A percentile compares a stretch with the other conserved stretches of the same genome.
phyloP scores from a whole-genome alignment of 1,284 basidiomycete species.

The Sanghuangporus weigelae region DNA sequence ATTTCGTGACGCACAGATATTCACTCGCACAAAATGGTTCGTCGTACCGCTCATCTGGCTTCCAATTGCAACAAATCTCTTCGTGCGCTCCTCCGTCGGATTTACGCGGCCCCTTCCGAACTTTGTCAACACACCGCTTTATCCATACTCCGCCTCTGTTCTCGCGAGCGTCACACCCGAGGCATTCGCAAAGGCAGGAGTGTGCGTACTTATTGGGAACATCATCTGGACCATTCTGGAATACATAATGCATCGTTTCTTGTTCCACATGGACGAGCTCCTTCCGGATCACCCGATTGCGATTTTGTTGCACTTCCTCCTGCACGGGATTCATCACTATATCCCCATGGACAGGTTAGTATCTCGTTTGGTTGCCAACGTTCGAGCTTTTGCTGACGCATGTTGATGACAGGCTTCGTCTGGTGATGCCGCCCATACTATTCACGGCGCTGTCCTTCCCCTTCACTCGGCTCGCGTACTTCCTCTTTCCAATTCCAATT shows the following conservation, averaged over 20 bases:
- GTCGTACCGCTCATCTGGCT: conserved; percentile 91
- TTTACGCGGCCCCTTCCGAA: conserved; percentile 63
- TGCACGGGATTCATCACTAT: conserved; percentile 98
- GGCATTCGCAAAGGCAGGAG: conserved; percentile 44
- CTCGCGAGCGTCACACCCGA: conserved; percentile 41
- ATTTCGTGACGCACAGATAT: conserved; percentile 41
- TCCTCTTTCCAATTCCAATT: conserved; percentile 76
- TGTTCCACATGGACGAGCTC: conserved; percentile 94
- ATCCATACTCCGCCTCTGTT: conserved; percentile 40
- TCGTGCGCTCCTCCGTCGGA: conserved; percentile 77
- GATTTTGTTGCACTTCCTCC: conserved; percentile 86
- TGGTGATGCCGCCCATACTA: conserved; percentile 95
- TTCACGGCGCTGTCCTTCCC: conserved; percentile 80
- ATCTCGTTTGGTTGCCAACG: not conserved
- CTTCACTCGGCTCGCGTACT: conserved; percentile 85
- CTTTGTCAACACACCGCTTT: conserved; percentile 48
- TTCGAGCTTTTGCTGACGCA: conserved; percentile 7
- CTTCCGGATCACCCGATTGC: conserved; percentile 83
- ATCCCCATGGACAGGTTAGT: conserved; percentile 89
- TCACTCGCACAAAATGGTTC: conserved; percentile 92
- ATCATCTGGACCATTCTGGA: conserved; percentile 95
- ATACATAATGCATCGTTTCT: conserved; percentile 93
- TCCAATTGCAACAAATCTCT: conserved; percentile 82
- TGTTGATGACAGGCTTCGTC: conserved; percentile 54
- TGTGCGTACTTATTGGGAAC: conserved; percentile 79